Conservation (phyloP, 1,139 yeast species). For the Scheffersomyces titani region DNA sequence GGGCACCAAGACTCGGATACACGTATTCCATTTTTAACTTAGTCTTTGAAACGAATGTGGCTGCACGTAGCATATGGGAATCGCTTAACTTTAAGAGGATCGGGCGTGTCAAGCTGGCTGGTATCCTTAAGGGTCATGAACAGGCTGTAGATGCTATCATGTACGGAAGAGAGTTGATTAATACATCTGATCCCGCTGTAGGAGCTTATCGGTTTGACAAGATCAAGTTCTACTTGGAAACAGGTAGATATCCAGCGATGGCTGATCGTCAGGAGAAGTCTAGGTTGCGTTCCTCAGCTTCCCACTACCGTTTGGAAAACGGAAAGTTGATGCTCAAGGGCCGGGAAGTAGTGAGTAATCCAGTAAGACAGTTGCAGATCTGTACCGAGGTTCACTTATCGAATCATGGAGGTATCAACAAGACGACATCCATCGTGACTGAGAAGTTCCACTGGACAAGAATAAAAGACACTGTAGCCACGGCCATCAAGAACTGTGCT, state of each 20-base stretch:
- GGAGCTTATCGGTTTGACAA: constrained; percentile 74
- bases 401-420: constrained; percentile 88
- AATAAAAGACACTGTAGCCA: constrained; percentile 83
- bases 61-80: constrained; percentile 80
- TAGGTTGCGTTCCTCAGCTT: constrained; percentile 76
- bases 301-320: constrained; percentile 68
- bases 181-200: constrained; percentile 48
- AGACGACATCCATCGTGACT: constrained; percentile 74
- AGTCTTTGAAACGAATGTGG: constrained; percentile 84
- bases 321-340: constrained; percentile 80
- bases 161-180: constrained; percentile 60
- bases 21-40: constrained; percentile 81
- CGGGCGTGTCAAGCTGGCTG: constrained; percentile 83
- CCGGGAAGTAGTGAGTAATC: constrained; percentile 78
- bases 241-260: constrained; percentile 84
- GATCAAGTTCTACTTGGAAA: constrained; percentile 73
- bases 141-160: constrained; percentile 80
- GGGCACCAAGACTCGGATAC: constrained; percentile 91
- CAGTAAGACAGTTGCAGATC: constrained; percentile 70
- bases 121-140: constrained; percentile 80
- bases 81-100: constrained; percentile 73
- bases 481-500: constrained; percentile 74
- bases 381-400: constrained; percentile 70
- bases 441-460: constrained; percentile 90
- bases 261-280: constrained; percentile 84